These are phyloP conservation scores for Fagopyrum tataricum DNA, from an alignment of 148 eudicot genomes.

Conservation along the genomic window DNA sequence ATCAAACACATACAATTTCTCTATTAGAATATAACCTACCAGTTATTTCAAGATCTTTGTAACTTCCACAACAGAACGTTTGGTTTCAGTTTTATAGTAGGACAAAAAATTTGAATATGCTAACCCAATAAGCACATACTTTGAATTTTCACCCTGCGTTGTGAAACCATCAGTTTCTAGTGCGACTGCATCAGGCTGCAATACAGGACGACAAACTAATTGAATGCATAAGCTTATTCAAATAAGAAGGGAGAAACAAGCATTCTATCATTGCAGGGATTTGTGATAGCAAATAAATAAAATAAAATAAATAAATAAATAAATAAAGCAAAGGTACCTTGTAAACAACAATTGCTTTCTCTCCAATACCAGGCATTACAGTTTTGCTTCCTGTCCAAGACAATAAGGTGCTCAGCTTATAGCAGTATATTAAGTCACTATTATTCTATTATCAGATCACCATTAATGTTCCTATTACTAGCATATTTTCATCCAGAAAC, in stretches of 20 bases:
- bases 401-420: slow-evolving; percentile 7
- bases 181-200: slow-evolving; percentile 51
- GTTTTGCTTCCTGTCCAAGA: slow-evolving; percentile 50
- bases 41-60: background rate
- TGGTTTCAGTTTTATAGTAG: too few relatives aligned
- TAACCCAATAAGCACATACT: slow-evolving; percentile 31
- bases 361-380: slow-evolving; percentile 34
- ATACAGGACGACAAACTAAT: slow-evolving; percentile 17
- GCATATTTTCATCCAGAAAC: slow-evolving; percentile 3
- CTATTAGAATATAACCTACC: slow-evolving; percentile 16
- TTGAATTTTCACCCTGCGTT: slow-evolving; percentile 55
- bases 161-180: slow-evolving; percentile 47
- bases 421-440: background rate
- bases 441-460: background rate
- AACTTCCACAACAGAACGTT: slow-evolving; percentile 8
- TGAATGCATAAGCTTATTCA: background rate
- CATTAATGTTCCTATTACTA: background rate
- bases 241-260: background rate
- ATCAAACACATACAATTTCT: slow-evolving; percentile 17
- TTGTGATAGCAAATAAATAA: too few relatives aligned
- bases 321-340: slow-evolving; percentile 39
- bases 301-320: too few relatives aligned
- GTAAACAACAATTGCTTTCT: slow-evolving; percentile 91
- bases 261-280: slow-evolving; percentile 2
- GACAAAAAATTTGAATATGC: background rate